These are phyloP conservation scores for Trichomonas tenax DNA, from an alignment of 208 protist genomes.

Conservation along the genomic window DNA sequence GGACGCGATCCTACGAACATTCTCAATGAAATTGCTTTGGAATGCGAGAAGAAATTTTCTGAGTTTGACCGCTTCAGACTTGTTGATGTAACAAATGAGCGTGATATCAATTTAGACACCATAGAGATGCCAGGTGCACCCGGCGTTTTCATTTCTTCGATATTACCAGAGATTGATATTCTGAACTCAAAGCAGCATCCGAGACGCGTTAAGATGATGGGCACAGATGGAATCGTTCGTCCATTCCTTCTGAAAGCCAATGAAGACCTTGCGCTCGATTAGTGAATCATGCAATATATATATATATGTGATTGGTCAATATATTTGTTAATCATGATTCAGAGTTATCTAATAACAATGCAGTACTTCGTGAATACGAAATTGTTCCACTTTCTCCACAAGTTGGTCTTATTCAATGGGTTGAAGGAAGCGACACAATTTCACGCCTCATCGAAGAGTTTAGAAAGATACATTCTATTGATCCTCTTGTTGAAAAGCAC, in stretches of 20 bases:
- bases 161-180: neutral
- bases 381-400: neutral
- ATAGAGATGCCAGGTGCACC: neutral
- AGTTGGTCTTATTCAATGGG: slow-evolving; percentile 18
- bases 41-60: neutral
- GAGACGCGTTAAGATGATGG: neutral
- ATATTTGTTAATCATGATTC: neutral
- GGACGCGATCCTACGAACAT: neutral
- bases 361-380: neutral
- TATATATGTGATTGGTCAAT: neutral
- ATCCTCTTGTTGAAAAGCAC: neutral
- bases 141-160: neutral
- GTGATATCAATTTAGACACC: neutral
- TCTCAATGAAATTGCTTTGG: neutral
- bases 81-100: neutral
- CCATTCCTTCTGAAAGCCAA: neutral
- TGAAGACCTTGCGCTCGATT: neutral
- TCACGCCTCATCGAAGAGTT: neutral
- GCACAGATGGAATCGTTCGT: neutral
- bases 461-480: neutral
- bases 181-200: neutral
- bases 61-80: neutral
- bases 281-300: neutral
- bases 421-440: neutral
- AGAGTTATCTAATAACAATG: neutral